phyloP scores from a whole-genome alignment of 1,284 basidiomycete species.

The Ganoderma leucocontextum region DNA sequence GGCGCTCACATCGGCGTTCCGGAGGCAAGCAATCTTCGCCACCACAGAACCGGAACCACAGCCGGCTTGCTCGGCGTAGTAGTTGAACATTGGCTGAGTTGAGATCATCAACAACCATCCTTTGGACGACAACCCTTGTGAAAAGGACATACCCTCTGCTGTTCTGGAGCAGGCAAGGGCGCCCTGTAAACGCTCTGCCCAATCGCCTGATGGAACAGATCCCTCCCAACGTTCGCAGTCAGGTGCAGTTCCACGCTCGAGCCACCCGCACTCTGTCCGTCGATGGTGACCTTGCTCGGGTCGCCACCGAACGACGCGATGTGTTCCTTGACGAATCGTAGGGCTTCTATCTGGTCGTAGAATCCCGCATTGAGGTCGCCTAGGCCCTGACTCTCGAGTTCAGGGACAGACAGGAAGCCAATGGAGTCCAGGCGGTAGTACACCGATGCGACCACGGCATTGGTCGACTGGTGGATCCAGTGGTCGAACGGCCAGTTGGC shows the following conservation, averaged over 20 bases:
- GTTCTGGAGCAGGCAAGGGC: constrained; percentile 55
- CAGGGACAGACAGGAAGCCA: constrained; percentile 53
- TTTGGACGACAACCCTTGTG: not conserved
- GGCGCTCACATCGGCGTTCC: constrained; percentile 56
- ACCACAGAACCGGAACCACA: constrained; percentile 50
- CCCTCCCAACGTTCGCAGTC: constrained; percentile 50
- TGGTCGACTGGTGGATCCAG: constrained; percentile 49
- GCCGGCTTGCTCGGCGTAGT: constrained; percentile 56
- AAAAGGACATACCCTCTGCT: constrained; percentile 52
- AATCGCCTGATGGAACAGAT: constrained; percentile 60
- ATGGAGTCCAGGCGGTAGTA: constrained; percentile 54
- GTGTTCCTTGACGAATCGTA: constrained; percentile 68
- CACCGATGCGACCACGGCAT: constrained; percentile 53
- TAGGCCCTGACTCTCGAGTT: constrained; percentile 48
- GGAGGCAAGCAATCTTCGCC: constrained; percentile 54
- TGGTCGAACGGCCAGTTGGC: constrained; percentile 53
- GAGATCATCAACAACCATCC: not conserved
- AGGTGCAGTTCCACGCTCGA: constrained; percentile 64
- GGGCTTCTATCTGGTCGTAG: constrained; percentile 65
- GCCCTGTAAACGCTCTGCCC: constrained; percentile 66
- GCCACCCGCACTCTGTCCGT: constrained; percentile 70
- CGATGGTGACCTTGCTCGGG: constrained; percentile 61
- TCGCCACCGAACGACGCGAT: constrained; percentile 74
- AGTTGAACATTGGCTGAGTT: constrained; percentile 57
- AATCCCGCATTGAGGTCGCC: constrained; percentile 70